phyloP scores from a whole-genome alignment of 371 early-diverging fungal species.

The Mucor lusitanicus region DNA sequence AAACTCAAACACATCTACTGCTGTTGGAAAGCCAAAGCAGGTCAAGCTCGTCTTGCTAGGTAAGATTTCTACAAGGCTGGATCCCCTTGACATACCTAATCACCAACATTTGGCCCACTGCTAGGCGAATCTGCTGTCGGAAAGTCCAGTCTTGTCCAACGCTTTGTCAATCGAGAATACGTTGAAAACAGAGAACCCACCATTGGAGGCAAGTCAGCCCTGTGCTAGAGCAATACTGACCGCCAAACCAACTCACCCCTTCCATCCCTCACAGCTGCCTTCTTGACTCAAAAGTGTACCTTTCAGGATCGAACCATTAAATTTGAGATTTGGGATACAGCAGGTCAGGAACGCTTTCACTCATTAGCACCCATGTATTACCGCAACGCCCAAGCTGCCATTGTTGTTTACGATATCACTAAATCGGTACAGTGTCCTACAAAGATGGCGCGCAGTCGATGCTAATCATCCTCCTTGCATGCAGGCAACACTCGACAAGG shows the following conservation, averaged over 20 bases:
- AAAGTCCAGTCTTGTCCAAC: constrained; percentile 77
- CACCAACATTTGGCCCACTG: not conserved
- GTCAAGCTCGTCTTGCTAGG: constrained; percentile 75
- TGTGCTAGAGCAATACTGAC: not conserved
- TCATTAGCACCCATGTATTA: constrained; percentile 99
- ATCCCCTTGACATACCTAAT: not conserved
- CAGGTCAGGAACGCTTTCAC: constrained; percentile 89
- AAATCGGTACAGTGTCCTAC: constrained; percentile 64
- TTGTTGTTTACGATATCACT: constrained; percentile 95
- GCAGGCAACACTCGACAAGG: constrained; percentile 91
- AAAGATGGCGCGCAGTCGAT: not conserved
- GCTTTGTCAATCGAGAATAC: constrained; percentile 93
- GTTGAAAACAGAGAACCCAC: constrained; percentile 96
- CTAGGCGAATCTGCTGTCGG: constrained; percentile 90
- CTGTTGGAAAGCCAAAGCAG: constrained; percentile 44
- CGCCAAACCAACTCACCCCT: not conserved
- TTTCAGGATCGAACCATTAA: constrained; percentile 71
- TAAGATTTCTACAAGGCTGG: constrained; percentile 20
- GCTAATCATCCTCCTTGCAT: not conserved
- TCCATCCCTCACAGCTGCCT: constrained; percentile 74
- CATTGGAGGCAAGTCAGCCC: constrained; percentile 79
- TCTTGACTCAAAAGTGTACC: constrained; percentile 72
- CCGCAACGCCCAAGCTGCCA: constrained; percentile 94
- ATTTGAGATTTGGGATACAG: constrained; percentile 95
- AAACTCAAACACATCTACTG: not conserved